Evolutionary conservation across 371 early-diverging fungal species (phyloP).

Genomic region (Apophysomyces variabilis): DNA sequence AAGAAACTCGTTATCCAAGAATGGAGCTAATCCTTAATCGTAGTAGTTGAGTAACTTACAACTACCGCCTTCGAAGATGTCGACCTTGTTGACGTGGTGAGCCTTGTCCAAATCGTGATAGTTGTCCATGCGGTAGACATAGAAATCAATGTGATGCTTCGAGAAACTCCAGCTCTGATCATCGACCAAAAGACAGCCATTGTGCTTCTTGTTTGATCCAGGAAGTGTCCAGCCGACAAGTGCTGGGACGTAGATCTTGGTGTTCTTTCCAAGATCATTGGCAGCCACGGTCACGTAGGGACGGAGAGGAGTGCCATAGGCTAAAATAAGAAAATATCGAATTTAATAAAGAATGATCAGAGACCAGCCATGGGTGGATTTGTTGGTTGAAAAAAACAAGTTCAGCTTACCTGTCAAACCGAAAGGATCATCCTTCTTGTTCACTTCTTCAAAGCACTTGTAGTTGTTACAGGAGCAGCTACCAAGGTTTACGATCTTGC

Average conservation of each 20-base stretch:
- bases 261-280: conserved; percentile 46
- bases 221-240: conserved; percentile 51
- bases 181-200: conserved; percentile 56
- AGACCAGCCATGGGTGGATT: too few species aligned
- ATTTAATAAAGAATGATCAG: conserved; percentile 1
- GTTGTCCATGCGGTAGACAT: conserved; percentile 39
- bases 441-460: conserved; percentile 50
- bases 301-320: conserved; percentile 49
- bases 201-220: conserved; percentile 45
- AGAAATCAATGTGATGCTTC: conserved; percentile 51
- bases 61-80: conserved; percentile 53
- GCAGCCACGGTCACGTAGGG: conserved; percentile 52
- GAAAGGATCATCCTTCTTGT: conserved; percentile 47
- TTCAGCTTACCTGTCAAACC: conserved; percentile 45
- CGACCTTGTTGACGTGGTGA: conserved; percentile 37
- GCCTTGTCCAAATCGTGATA: conserved; percentile 40
- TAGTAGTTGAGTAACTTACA: conserved; percentile 47
- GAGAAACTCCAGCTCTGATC: conserved; percentile 57
- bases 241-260: conserved; percentile 50
- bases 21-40: neutral
- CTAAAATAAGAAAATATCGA: conserved; percentile 18
- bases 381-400: neutral
- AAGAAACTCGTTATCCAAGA: neutral
- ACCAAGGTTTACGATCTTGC: conserved; percentile 53
- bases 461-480: conserved; percentile 51